Conservation (phyloP, 176 grass and related monocot genomes). For the Ensete glaucum region DNA sequence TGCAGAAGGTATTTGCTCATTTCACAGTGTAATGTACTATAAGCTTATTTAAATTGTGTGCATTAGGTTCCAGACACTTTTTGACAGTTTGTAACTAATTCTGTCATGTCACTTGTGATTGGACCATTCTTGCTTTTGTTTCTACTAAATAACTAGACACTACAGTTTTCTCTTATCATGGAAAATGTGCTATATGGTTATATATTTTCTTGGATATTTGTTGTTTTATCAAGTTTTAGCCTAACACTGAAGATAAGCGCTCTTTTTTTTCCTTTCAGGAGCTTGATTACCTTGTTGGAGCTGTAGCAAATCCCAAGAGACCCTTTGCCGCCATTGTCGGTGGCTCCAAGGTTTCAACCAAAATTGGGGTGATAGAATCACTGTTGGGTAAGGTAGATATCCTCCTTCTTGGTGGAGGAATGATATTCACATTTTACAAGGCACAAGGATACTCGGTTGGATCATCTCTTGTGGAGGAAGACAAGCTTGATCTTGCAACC, state of each 20-base stretch:
- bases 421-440: slow-evolving; percentile 96
- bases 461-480: slow-evolving; percentile 92
- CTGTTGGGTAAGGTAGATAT: slow-evolving; percentile 75
- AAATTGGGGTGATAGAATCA: slow-evolving; percentile 92
- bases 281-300: slow-evolving; percentile 96
- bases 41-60: neutral
- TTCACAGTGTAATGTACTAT: neutral
- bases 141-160: neutral
- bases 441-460: slow-evolving; percentile 77
- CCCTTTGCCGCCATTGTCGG: slow-evolving; percentile 95
- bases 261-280: slow-evolving; percentile 31
- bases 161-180: neutral
- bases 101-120: neutral
- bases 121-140: neutral
- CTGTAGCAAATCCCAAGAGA: slow-evolving; percentile 77
- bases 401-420: slow-evolving; percentile 92
- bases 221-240: neutral
- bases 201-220: too few relatives aligned
- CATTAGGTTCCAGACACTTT: neutral
- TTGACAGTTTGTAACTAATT: neutral
- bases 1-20: slow-evolving; percentile 69
- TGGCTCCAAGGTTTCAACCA: slow-evolving; percentile 93
- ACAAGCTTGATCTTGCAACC: slow-evolving; percentile 90
- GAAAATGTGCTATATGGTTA: too few relatives aligned
- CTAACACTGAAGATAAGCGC: neutral